Conservation (phyloP, 345 rosid genomes). For the Pistacia integerrima region DNA sequence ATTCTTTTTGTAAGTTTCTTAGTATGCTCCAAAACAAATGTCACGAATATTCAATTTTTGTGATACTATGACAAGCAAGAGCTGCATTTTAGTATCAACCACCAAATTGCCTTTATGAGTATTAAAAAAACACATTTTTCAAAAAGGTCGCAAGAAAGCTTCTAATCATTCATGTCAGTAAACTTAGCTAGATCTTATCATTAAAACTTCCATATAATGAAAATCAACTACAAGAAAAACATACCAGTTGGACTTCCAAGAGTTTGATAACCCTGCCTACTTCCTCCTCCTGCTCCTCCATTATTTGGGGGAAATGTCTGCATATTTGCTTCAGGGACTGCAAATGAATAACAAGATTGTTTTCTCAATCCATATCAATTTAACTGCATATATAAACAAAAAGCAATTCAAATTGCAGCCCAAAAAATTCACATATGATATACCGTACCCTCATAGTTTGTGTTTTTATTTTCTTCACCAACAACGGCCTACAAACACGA, state of each 20-base stretch:
- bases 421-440: slow-evolving; percentile 2
- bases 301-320: slow-evolving; percentile 64
- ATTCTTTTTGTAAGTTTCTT: not conserved
- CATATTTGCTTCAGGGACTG: slow-evolving; percentile 76
- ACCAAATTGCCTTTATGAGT: not conserved
- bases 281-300: slow-evolving; percentile 41
- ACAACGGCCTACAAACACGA: slow-evolving; percentile 56
- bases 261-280: slow-evolving; percentile 71
- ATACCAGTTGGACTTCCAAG: slow-evolving; percentile 66
- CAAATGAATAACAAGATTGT: slow-evolving; percentile 23
- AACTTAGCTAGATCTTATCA: not conserved
- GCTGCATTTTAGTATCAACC: not conserved
- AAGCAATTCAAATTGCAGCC: slow-evolving; percentile 1
- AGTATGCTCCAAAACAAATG: not conserved
- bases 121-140: not conserved
- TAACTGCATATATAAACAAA: slow-evolving; percentile 1
- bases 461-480: slow-evolving; percentile 46
- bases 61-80: not conserved
- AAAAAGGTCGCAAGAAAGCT: not conserved
- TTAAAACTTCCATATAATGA: not conserved
- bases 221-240: slow-evolving; percentile 12
- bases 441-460: slow-evolving; percentile 53
- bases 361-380: not conserved
- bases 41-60: not conserved
- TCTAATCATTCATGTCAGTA: not conserved